Percentiles rank a stretch among this genome's conserved stretches.
Evolutionary conservation across 345 rosid genomes (phyloP).

Genomic region (Aurinia saxatilis): DNA sequence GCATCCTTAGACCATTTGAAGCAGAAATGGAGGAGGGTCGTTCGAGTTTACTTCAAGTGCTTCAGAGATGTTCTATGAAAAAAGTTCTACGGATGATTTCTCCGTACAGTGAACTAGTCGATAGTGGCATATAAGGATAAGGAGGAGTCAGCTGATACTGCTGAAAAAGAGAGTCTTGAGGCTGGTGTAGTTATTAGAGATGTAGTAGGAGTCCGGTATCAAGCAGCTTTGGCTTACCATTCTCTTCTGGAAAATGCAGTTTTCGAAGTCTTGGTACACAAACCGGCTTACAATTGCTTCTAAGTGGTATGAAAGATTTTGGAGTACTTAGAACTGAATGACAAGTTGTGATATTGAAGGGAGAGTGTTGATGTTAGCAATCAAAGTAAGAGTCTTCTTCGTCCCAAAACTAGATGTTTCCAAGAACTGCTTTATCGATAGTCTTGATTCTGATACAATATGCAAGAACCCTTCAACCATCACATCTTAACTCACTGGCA

Average conservation of each 20-base stretch:
- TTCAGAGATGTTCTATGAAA: conserved; percentile 83
- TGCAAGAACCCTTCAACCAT: conserved; percentile 93
- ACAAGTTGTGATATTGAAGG: conserved; percentile 60
- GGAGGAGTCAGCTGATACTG: no score
- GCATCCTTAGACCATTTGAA: conserved; percentile 86
- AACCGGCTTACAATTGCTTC: conserved; percentile 79
- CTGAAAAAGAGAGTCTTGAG: no score
- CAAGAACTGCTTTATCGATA: conserved; percentile 91
- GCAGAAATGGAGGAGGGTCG: conserved; percentile 92
- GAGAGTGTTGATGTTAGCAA: conserved; percentile 51
- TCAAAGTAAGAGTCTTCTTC: conserved; percentile 50
- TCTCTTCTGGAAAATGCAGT: conserved; percentile 65
- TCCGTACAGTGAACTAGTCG: no score
- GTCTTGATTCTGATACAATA: conserved; percentile 86
- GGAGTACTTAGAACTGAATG: conserved; percentile 55
- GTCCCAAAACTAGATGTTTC: conserved; percentile 59
- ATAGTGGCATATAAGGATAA: no score
- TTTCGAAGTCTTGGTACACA: conserved; percentile 88
- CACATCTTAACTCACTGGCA: conserved; percentile 84
- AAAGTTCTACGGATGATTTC: conserved; percentile 78
- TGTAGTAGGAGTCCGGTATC: conserved; percentile 81
- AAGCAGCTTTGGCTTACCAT: conserved; percentile 60
- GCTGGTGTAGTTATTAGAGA: no score
- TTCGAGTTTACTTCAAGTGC: conserved; percentile 59
- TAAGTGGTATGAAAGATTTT: conserved; percentile 67